Evolutionary conservation across 805 yeast species (phyloP), one percentile per base, ranked within the genome.

Genomic region (Dipodascopsis tothii): DNA sequence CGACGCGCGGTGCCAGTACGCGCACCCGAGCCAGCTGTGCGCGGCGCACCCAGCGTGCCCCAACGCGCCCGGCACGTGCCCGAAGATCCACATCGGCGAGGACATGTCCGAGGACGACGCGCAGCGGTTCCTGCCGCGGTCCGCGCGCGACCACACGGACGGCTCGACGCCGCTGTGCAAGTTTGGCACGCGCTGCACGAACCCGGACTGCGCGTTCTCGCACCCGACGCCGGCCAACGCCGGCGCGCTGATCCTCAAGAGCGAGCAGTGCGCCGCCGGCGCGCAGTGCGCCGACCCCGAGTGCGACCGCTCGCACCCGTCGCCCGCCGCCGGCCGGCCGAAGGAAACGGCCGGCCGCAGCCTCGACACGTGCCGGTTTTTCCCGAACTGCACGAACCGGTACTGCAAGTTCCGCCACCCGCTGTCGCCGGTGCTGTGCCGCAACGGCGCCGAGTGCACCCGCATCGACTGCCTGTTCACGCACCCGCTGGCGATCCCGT

Each of bases 171-270:
- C 49, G 75, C 58, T 81, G 30, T 87, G 96, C 68, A 83, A 82
- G 60, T 87, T 76, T 63, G 92, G 90, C 39, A 69, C 72, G 20
- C 62, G 76, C 33, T 87, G 96, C 64, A 70, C 84, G 20, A 84
- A 83, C 57, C 85, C 78, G 49, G 65, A 76, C 50, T 87, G 96
- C 68, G 85, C 87, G 22, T 85, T 80, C 67, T 95, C 87, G 21
- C 96, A 87, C 60, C 95, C 96, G 36, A 84, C 95, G 0, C 92
- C 94, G 1, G 82, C 85, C 16, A 84, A 82, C 64, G 75, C 72
- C 50, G 78, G 74, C 49, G 86, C 87, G 22, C 77, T 78, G 55
- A 84, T 86, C 33, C 67, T 74, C 14, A 72, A 73, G 16, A 65
- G 75, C 38, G 81, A 77, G 52, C 84, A 94, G 94, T 87, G 96